Evolutionary conservation across 1,139 yeast genomes (phyloP), one percentile per base, ranked within the genome.

Genomic region (Yamadazyma dushanensis): DNA sequence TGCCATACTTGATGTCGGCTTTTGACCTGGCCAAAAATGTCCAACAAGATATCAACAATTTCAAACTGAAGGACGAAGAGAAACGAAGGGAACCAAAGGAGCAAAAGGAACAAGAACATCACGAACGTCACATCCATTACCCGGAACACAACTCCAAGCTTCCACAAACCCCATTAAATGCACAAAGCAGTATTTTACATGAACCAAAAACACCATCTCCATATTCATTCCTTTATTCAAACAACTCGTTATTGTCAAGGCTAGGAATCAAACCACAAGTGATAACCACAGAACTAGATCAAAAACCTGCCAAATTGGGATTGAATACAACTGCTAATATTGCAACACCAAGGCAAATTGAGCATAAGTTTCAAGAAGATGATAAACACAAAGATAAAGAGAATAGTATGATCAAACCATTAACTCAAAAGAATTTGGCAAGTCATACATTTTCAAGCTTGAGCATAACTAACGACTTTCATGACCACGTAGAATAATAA

Each of bases 1-100:
- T 78, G 48, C 84, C 84, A 0, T 70, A 66, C 44, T 57, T 78
- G 46, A 63, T 78, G 73, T 57, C 72, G 11, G 83, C 82, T n/a
- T 78, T 78, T 44, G 69, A 72, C 42, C 71, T 72, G 44, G 80
- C 78, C 2, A 70, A 65, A 41, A 69, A 67, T 25, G 63, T 73
- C 11, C 77, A 73, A 42, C 73, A 71, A 45, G 81, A 76, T 42
- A 59, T 76, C 4, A 59, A 58, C 34, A 73, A 66, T 41, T 66
- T 48, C 46, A 54, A 57, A 31, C 61, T 54, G 34, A 57, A 55
- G 18, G 57, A 49, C 10, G 45, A 44, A n/a, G 36, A 38, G 13
- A 25, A n/a, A n/a, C n/a, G n/a, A n/a, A n/a, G 8, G 34, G 9
- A 19, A 9, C 21, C 21, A 7, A 37, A 25, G 17, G 31, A 36